A percentile compares a stretch with the other conserved stretches of the same genome.
phyloP scores from a whole-genome alignment of 495 filamentous ascomycete species.

The Trichoderma asperelloides region DNA sequence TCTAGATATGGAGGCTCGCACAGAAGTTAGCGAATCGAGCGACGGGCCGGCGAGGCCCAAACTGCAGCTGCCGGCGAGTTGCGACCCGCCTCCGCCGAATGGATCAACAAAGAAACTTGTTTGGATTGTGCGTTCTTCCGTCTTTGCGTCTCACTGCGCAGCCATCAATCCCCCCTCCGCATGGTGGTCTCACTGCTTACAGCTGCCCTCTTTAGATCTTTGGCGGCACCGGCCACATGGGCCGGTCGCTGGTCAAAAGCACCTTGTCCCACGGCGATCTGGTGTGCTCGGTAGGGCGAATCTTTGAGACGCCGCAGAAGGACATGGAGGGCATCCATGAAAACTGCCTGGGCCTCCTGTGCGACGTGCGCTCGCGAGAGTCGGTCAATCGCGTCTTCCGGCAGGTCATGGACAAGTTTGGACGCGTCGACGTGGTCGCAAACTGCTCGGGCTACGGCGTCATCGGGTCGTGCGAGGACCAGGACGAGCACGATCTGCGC shows the following conservation, averaged over 20 bases:
- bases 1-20: not conserved
- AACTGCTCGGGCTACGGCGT: slow-evolving; percentile 92
- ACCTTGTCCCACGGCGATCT: slow-evolving; percentile 74
- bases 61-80: slow-evolving; percentile 60
- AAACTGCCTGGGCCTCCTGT: slow-evolving; percentile 71
- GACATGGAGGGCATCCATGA: slow-evolving; percentile 60
- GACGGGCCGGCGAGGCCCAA: slow-evolving; percentile 15
- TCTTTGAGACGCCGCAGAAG: slow-evolving; percentile 67
- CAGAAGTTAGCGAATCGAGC: not conserved
- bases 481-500: slow-evolving; percentile 87
- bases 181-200: not conserved
- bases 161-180: not conserved
- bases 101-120: slow-evolving; percentile 65
- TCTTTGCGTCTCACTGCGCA: no score
- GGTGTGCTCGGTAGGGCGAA: slow-evolving; percentile 81
- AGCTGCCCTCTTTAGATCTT: slow-evolving; percentile 54
- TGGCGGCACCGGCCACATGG: slow-evolving; percentile 93
- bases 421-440: slow-evolving; percentile 76
- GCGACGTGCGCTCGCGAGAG: slow-evolving; percentile 76
- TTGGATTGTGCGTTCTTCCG: slow-evolving; percentile 59
- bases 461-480: slow-evolving; percentile 92
- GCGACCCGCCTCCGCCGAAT: slow-evolving; percentile 66
- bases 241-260: slow-evolving; percentile 75
- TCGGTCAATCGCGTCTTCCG: slow-evolving; percentile 68
- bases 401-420: slow-evolving; percentile 60